Conservation (phyloP, 805 yeast genomes). For the Blastobotrys mokoenaii region DNA sequence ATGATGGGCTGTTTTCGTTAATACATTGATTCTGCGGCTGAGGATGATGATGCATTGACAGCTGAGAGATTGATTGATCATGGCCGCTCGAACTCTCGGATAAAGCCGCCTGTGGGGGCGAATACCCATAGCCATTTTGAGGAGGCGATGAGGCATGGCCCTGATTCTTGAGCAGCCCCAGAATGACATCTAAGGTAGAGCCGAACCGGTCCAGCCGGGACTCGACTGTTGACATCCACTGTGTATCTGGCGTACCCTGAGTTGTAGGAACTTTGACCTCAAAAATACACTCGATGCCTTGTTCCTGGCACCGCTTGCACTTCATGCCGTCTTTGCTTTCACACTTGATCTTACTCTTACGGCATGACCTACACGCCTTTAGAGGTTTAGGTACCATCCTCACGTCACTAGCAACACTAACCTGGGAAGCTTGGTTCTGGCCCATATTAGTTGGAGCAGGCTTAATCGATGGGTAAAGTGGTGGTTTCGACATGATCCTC, state of each 20-base stretch:
- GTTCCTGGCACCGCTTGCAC: constrained; percentile 49
- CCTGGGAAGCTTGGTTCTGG: constrained; percentile 5
- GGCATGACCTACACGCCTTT: constrained; percentile 58
- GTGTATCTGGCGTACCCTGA: constrained; percentile 12
- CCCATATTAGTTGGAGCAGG: not conserved
- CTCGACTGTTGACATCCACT: constrained; percentile 34
- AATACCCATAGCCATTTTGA: too few species aligned
- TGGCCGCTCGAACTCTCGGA: too few species aligned
- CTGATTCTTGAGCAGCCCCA: constrained; percentile 26
- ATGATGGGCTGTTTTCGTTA: too few species aligned
- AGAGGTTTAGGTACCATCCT: constrained; percentile 7
- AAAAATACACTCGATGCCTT: constrained; percentile 47
- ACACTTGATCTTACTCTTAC: constrained; percentile 56
- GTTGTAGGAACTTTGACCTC: constrained; percentile 42
- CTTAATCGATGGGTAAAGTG: not conserved
- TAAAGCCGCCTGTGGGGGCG: too few species aligned
- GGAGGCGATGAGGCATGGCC: too few species aligned
- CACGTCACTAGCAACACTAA: constrained; percentile 7
- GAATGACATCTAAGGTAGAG: constrained; percentile 32
- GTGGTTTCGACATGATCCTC: not conserved
- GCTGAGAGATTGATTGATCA: too few species aligned
- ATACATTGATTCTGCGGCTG: too few species aligned
- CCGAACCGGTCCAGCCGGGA: constrained; percentile 34
- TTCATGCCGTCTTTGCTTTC: constrained; percentile 40
- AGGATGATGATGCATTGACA: too few species aligned